Percentiles rank a stretch among this genome's conserved stretches.
Evolutionary conservation across 106 monocot genomes (phyloP).

Genomic region (Dendrobium chrysotoxum): DNA sequence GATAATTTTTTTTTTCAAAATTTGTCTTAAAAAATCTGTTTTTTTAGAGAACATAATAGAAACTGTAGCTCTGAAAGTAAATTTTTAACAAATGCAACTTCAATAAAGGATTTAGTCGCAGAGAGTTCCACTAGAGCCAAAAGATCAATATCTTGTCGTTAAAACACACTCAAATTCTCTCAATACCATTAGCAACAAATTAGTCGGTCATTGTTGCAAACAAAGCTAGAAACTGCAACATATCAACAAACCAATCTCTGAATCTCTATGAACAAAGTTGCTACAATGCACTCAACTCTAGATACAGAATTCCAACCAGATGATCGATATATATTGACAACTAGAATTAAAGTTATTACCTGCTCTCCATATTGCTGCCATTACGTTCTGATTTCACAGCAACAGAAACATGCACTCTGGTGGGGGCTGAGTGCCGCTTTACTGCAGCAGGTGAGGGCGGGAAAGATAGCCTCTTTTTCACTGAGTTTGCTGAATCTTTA

Average conservation of each 20-base stretch:
- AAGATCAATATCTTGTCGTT: no score
- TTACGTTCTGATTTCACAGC: background rate
- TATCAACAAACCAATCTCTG: background rate
- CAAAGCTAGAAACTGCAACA: background rate
- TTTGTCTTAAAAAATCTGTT: no score
- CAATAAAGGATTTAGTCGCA: no score
- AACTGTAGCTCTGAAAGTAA: no score
- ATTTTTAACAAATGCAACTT: no score
- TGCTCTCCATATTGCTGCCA: constrained; percentile 6
- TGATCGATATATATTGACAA: background rate
- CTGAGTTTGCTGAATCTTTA: constrained; percentile 26
- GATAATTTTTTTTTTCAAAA: no score
- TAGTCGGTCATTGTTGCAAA: background rate
- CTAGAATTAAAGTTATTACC: background rate
- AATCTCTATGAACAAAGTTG: background rate
- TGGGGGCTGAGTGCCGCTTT: constrained; percentile 79
- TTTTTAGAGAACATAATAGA: no score
- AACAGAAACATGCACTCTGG: constrained; percentile 43
- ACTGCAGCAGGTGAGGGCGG: constrained; percentile 24
- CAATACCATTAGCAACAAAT: background rate
- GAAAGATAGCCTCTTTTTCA: constrained; percentile 79
- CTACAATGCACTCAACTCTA: background rate
- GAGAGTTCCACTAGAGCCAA: no score
- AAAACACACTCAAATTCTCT: background rate
- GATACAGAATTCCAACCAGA: background rate